Evolutionary conservation across 495 filamentous ascomycete genomes (phyloP), one percentile per base, ranked within the genome.

Genomic region (Podospora australis): DNA sequence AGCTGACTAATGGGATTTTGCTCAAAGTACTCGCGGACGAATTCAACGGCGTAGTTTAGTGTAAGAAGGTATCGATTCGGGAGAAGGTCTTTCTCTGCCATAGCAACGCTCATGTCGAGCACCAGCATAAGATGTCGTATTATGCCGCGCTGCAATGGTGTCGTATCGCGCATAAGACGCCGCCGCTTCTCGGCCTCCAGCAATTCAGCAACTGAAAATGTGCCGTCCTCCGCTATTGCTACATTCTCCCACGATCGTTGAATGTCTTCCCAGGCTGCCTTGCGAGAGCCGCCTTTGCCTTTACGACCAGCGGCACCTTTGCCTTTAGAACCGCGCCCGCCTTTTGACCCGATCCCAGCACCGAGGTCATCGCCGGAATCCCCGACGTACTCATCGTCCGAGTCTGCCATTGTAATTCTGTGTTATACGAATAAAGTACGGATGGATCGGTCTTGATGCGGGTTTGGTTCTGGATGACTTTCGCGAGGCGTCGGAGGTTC

Each of bases 1-100:
- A 98, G 74, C 60, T 98, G 94, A 23, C 88, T 92, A 64, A 98
- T 97, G n/a, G 92, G 92, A 51, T 98, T 98, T 65, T 98, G 92
- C 65, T 96, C 91, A 63, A 97, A 98, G 68, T 89, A 98, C 55
- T 96, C 94, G 38, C 82, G 77, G 29, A 96, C 84, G 63, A 96
- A 97, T 49, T 87, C 84, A 50, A 84, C 77, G 38, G 90, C 86
- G 70, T 90, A 94, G 55, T 82, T 82, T 50, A 96, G 75, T 7
- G 82, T 82, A 29, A 95, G 75, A 34, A 88, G 77, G 64, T 91
- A 89, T 25, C 91, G 79, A 16, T 79, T 96, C 5, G 92, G 92
- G 11, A 88, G 80, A 25, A 97, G 73, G 56, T 98, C 92, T 65
- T 96, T 97, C 67, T 97, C 92, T 11, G 78, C 68, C 92, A 98